Evolutionary conservation across 805 yeast genomes (phyloP), one percentile per base, ranked within the genome.

Genomic region (Lipomyces sp.): DNA sequence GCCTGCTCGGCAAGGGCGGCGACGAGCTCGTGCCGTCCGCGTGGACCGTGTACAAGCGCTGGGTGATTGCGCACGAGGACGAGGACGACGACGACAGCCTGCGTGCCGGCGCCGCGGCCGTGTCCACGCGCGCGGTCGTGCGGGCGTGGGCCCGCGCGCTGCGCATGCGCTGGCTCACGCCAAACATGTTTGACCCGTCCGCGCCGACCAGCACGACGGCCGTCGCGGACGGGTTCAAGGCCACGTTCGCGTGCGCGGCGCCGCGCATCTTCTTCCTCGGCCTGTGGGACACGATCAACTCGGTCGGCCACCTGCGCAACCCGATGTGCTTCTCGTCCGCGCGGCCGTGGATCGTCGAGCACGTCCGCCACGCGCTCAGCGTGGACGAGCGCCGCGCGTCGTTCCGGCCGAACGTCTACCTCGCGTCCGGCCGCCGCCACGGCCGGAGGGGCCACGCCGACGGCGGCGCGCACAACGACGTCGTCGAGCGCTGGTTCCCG

Each of bases 221-320:
- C 1, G 66, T 79, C 33, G 74, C 78, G 1, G 73, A 69, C 26
- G 34, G 53, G 56, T 83, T 81, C 63, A 75, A 71, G 53, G 69
- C 67, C 41, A 78, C 82, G 0, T 83, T 82, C 61, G 74, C 79
- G 13, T 65, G 80, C 42, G 59, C 69, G 4, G 59, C 65, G 1
- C 75, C 79, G 2, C 61, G 60, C 7, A 72, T 83, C 42, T 74
- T 76, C 55, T 80, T 81, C 52, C 76, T 82, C 74, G 88, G 88
- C 0, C 64, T 83, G 18, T 83, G 83, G 75, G 89, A 83, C 65
- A 78, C 86, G 0, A 80, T 82, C 18, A 81, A 80, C 61, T 81
- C 86, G 1, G 81, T 82, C 19, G 88, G 88, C 0, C 59, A 81
- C 8, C 49, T 82, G 3, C 68, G 79, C 37, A 85, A 81, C 59